Conservation (phyloP, 2,329 filamentous ascomycete genomes). For the Blumeriella jaapii region DNA sequence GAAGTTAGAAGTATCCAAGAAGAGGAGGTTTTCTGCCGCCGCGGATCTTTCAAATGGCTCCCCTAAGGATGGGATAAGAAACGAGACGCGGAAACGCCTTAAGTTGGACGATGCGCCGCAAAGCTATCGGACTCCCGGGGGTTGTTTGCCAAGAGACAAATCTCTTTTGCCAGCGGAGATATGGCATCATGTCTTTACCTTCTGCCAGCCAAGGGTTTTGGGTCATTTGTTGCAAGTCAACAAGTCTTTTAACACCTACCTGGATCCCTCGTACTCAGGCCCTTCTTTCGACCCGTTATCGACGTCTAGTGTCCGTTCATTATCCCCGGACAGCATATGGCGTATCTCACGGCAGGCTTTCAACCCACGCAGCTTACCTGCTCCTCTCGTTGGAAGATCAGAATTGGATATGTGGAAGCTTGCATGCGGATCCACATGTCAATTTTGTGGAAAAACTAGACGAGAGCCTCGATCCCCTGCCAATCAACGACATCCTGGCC, state of each 20-base stretch:
- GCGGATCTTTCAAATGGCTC: slow-evolving; percentile 11
- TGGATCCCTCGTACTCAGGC: slow-evolving; percentile 36
- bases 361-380: slow-evolving; percentile 52
- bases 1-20: slow-evolving; percentile 14
- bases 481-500: slow-evolving; percentile 46
- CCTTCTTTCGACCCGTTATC: slow-evolving; percentile 28
- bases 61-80: slow-evolving; percentile 7
- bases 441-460: slow-evolving; percentile 52
- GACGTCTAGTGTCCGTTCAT: slow-evolving; percentile 24
- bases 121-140: slow-evolving; percentile 13
- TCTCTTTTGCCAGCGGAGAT: slow-evolving; percentile 44
- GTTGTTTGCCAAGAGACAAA: slow-evolving; percentile 16
- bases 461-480: slow-evolving; percentile 21
- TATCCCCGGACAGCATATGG: slow-evolving; percentile 60
- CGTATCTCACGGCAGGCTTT: slow-evolving; percentile 53
- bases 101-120: slow-evolving; percentile 17
- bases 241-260: slow-evolving; percentile 50
- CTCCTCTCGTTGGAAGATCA: slow-evolving; percentile 49
- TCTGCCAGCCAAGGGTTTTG: slow-evolving; percentile 50
- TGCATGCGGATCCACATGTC: slow-evolving; percentile 49
- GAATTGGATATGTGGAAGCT: slow-evolving; percentile 72
- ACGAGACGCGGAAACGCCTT: slow-evolving; percentile 21
- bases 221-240: slow-evolving; percentile 56
- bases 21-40: slow-evolving; percentile 19
- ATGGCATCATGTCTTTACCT: slow-evolving; percentile 61